Evolutionary conservation across 2,329 filamentous ascomycete genomes (phyloP).

Genomic region (Monosporascus sp.): DNA sequence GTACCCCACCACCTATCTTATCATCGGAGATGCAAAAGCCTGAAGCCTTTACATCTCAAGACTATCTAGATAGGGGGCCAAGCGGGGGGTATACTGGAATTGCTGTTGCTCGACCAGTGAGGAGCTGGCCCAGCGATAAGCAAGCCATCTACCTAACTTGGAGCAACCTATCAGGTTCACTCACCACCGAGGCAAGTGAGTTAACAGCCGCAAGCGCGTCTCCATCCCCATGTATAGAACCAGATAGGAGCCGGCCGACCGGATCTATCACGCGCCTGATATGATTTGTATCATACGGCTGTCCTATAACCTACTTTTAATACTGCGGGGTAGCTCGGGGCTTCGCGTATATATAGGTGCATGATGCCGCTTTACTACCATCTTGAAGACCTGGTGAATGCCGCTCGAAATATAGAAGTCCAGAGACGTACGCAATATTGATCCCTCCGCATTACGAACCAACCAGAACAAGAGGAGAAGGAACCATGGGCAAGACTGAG

Average conservation of each 20-base stretch:
- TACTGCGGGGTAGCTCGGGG: no score
- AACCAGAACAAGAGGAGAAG: background rate
- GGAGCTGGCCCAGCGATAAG: background rate
- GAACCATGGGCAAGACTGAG: slow-evolving; percentile 33
- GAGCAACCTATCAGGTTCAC: background rate
- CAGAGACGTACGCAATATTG: background rate
- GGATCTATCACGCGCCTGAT: background rate
- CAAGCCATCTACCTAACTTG: background rate
- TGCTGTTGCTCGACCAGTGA: background rate
- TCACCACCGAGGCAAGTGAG: background rate
- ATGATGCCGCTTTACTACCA: no score
- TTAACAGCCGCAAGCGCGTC: background rate
- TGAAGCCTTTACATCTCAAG: background rate
- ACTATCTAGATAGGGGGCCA: background rate
- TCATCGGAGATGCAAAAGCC: background rate
- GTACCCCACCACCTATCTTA: background rate
- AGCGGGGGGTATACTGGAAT: background rate
- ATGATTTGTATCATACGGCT: background rate
- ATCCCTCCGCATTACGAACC: background rate
- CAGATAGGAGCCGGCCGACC: background rate
- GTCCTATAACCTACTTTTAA: no score
- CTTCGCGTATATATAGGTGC: no score
- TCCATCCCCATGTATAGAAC: background rate
- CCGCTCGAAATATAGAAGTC: no score
- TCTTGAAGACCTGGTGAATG: no score